Base-by-base conservation (phyloP, 106 monocot genomes). In the Acanthochlamys bracteata region DNA sequence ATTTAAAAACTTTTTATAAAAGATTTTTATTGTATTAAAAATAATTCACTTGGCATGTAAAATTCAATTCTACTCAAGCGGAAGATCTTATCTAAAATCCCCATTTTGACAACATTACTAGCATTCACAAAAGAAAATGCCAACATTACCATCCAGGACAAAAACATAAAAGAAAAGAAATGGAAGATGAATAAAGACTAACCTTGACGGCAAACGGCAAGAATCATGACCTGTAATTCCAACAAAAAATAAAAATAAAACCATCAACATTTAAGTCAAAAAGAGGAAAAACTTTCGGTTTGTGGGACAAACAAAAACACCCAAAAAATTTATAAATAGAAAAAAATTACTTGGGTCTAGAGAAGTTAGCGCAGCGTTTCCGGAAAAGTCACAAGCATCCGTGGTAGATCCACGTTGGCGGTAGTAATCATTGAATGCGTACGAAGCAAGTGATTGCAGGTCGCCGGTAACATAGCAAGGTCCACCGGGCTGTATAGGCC, bases 361-460 rank as follows among this genome's bases (percentile, higher is more conserved):
- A 4, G 78, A 73, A 43, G 87, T 90, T 24, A 83, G 74, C 14
- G 84, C 82, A 24, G 90, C 90, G 69, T 74, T 73, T 71, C 88
- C 90, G 66, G 83, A 84, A 80, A 96, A 96, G 73, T 96, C 74
- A 62, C 95, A 96, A 41, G 90, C 77, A 25, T 52, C 20, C 47
- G 55, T 59, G 57, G 74, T 45, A 20, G 62, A 39, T 39, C 76
- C 77, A 24, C 71, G 49, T 39, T 72, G 79, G 61, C 62, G 55
- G 68, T 77, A 96, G 66, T 96, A 96, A 59, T 85, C 83, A 62
- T 96, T 96, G 76, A 90, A 96, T 60, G 96, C 90, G 69, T 68
- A 96, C 53, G 96, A 90, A 43, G 96, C 84, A 57, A 76, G 76
- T 42, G 74, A 71, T 77, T 85, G 88, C 11, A 96, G 25, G 52